Conservation (phyloP, 345 rosid genomes). For the Citrus glauca region DNA sequence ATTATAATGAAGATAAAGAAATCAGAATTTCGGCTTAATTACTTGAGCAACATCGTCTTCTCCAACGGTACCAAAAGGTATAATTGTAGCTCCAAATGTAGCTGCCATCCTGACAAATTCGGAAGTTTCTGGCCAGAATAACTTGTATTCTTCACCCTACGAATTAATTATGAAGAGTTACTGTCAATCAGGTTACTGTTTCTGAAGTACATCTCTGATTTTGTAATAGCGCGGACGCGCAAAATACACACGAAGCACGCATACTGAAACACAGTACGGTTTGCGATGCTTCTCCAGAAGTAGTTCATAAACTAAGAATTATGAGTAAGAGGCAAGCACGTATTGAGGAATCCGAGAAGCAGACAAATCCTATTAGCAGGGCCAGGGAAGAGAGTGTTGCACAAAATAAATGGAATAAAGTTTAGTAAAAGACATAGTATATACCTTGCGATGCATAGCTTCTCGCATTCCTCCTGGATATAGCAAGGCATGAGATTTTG, state of each 20-base stretch:
- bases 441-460: slow-evolving; percentile 64
- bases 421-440: neutral
- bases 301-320: neutral
- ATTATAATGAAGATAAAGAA: neutral
- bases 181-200: neutral
- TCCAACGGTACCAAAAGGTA: slow-evolving; percentile 73
- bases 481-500: slow-evolving; percentile 58
- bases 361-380: too few species aligned
- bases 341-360: too few species aligned
- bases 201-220: neutral
- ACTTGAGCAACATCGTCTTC: slow-evolving; percentile 71
- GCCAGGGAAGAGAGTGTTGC: too few species aligned
- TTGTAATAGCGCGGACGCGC: too few species aligned
- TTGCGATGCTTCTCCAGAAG: neutral
- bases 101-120: slow-evolving; percentile 87
- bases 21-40: slow-evolving; percentile 11
- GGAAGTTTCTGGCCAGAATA: slow-evolving; percentile 69
- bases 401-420: neutral
- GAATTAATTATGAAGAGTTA: neutral
- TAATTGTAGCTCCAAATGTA: slow-evolving; percentile 73
- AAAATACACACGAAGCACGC: too few species aligned
- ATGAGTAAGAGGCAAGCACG: neutral
- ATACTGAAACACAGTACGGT: too few species aligned
- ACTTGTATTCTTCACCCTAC: slow-evolving; percentile 77
- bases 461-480: slow-evolving; percentile 82